Conservation (phyloP, 78 protist genomes). For the slime mould (Dictyostelium discoideum) region DNA sequence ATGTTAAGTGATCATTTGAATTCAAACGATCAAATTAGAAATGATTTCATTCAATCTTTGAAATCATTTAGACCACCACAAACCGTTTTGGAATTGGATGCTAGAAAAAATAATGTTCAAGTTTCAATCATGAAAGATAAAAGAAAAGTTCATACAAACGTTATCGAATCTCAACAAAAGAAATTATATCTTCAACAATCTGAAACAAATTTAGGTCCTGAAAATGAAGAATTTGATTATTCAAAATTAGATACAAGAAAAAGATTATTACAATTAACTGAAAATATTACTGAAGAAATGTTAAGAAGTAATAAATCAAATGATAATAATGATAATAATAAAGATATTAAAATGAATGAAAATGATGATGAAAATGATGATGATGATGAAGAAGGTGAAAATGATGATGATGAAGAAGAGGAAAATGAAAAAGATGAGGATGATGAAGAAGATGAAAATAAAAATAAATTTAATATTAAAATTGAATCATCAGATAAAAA, state of each 20-base stretch:
- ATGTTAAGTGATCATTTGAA: neutral
- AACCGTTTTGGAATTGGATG: conserved; percentile 81
- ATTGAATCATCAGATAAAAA: conserved; percentile 10
- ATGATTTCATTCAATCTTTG: conserved; percentile 31
- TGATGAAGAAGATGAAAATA: conserved; percentile 17
- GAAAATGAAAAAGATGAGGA: neutral
- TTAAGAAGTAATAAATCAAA: conserved; percentile 7
- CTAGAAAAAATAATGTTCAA: neutral
- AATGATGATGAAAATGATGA: neutral
- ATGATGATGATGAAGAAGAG: conserved; percentile 19
- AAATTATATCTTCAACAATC: neutral
- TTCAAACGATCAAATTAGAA: conserved; percentile 6
- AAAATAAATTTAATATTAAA: neutral
- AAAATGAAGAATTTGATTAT: neutral
- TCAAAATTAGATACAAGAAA: neutral
- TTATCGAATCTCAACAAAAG: conserved; percentile 27
- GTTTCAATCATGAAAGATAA: conserved; percentile 52
- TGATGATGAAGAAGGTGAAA: neutral
- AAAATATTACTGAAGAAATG: neutral
- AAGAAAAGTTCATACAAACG: conserved; percentile 24
- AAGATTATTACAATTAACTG: neutral
- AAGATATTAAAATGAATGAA: neutral
- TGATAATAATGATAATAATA: neutral
- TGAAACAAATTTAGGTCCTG: neutral
- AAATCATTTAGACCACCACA: conserved; percentile 71